A percentile compares a stretch with the other conserved stretches of the same genome.
Evolutionary conservation across 352 stramenopile genomes (phyloP).

Genomic region (Globisporangium spinosum): DNA sequence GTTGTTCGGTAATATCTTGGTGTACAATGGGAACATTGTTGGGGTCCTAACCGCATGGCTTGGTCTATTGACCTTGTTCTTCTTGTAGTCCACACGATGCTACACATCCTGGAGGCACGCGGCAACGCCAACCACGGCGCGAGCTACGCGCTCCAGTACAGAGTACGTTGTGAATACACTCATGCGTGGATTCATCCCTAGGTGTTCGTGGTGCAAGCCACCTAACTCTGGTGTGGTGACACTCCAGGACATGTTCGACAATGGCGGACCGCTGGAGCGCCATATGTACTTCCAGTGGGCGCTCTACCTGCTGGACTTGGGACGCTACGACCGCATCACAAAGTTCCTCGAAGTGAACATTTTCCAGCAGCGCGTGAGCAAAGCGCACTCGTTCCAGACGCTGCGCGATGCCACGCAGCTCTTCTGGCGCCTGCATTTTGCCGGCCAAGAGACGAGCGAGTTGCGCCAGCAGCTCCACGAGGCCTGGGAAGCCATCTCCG

Average conservation of each 20-base stretch:
- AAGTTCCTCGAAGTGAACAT: slow-evolving; percentile 82
- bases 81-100: slow-evolving; percentile 65
- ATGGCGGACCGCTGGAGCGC: slow-evolving; percentile 60
- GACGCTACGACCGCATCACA: slow-evolving; percentile 76
- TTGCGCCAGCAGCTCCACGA: slow-evolving; percentile 57
- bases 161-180: slow-evolving; percentile 21
- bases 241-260: slow-evolving; percentile 61
- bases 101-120: slow-evolving; percentile 71
- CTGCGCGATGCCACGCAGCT: slow-evolving; percentile 76
- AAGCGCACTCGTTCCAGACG: slow-evolving; percentile 53
- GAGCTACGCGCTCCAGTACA: slow-evolving; percentile 79
- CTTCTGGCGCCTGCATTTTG: slow-evolving; percentile 83
- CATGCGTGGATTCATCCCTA: too few relatives aligned
- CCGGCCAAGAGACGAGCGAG: slow-evolving; percentile 48
- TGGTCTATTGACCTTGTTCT: not conserved
- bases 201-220: too few relatives aligned
- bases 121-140: slow-evolving; percentile 84
- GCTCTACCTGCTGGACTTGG: slow-evolving; percentile 75
- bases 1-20: not conserved
- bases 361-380: slow-evolving; percentile 34
- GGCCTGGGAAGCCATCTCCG: slow-evolving; percentile 41
- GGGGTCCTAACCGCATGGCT: slow-evolving; percentile 3
- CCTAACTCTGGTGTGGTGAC: too few relatives aligned
- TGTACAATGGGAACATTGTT: not conserved
- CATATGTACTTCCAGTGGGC: slow-evolving; percentile 85